Evolutionary conservation across 768 basidiomycete genomes (phyloP), one percentile per base, ranked within the genome.

Genomic region (Tephrocybe rancida): DNA sequence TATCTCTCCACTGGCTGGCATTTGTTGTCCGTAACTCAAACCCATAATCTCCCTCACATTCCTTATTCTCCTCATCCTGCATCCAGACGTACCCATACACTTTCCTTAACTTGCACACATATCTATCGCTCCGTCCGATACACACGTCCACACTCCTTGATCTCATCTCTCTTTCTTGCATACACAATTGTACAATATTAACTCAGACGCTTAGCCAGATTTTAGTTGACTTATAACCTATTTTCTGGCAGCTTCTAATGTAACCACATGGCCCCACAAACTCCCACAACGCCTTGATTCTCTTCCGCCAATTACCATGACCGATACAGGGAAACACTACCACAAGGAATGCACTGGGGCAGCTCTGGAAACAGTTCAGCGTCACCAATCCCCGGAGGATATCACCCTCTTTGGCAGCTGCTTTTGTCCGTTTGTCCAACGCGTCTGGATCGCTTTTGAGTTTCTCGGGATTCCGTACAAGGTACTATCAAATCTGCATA

Each of bases 401-500:
- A 82, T 88, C 56, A 86, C 81, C 0, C 74, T 93, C 21, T 92
- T 90, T 58, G 84, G 76, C 8, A 78, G 82, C 48, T 90, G 87
- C 64, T 90, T 90, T 63, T 91, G 89, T 64, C 88, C 89, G 0
- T 92, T 92, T 63, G 90, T 92, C 1, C 90, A 92, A 67, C 77
- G 91, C 14, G 88, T 82, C 2, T 94, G 92, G 91, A 77, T 85
- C 18, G 79, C 84, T 0, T 73, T 92, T 26, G 90, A 93, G 66
- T 78, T 81, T 56, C 80, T 90, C 19, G 78, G 74, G 1, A 80
- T 92, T 41, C 81, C 84, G 2, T 92, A 95, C 71, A 81, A 85
- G 65, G 88, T 87, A 52, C n/a, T n/a, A 37, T 37, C 9, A 37
- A n/a, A n/a, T n/a, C n/a, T 37, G 35, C 14, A 8, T 4, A 37